phyloP scores from a whole-genome alignment of 805 yeast genomes.

The Starmerella sp. region DNA sequence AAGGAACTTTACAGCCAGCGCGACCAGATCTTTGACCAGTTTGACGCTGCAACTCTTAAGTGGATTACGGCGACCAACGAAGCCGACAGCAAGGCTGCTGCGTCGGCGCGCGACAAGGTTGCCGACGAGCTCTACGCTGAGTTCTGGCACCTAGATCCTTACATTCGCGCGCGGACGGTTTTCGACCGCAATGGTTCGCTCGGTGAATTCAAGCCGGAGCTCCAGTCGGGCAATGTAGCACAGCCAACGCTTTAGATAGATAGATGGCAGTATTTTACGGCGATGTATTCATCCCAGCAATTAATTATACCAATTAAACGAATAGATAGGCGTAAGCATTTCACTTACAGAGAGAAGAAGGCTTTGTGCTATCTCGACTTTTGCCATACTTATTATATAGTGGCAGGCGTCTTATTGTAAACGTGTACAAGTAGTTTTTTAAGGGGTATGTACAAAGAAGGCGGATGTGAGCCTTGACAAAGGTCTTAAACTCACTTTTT shows the following conservation, averaged over 20 bases:
- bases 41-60: conserved; percentile 52
- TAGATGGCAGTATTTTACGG: not conserved
- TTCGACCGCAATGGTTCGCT: conserved; percentile 67
- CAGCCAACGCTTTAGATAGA: conserved; percentile 19
- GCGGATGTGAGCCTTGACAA: not conserved
- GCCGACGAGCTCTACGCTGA: conserved; percentile 47
- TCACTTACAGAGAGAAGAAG: no score
- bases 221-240: conserved; percentile 19
- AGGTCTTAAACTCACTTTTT: not conserved
- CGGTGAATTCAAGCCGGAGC: conserved; percentile 31
- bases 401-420: no score
- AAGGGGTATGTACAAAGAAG: no score
- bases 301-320: no score
- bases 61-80: conserved; percentile 54
- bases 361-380: no score
- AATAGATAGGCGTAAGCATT: no score
- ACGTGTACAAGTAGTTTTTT: no score
- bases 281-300: not conserved
- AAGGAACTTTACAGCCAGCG: conserved; percentile 42
- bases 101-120: conserved; percentile 40
- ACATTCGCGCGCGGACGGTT: conserved; percentile 62
- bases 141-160: conserved; percentile 66
- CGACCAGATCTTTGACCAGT: conserved; percentile 39
- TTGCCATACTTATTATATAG: no score
- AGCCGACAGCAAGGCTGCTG: conserved; percentile 35